Evolutionary conservation across 2,329 filamentous ascomycete genomes (phyloP), one percentile per base, ranked within the genome.

Genomic region (Alternaria arborescens): DNA sequence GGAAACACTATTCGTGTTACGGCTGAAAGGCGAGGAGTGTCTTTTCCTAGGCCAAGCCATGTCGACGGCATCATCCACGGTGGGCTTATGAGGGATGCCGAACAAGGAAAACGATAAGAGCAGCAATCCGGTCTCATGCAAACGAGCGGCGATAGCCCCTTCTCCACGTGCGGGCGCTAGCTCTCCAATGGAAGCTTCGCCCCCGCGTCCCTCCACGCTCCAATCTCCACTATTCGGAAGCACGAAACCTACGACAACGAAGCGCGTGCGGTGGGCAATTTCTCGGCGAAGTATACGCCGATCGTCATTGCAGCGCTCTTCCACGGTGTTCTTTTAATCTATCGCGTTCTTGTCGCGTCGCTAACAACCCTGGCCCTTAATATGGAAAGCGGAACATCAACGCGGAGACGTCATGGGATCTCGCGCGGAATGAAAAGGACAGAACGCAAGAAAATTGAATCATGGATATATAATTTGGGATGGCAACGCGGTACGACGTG

Each of bases 241-340:
- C 40, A 58, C 40, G 40, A 30, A 30, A 48, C 26, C 8, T 30
- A n/a, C 32, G 4, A 24, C 1, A 3, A 38, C 20, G 8, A 18
- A 38, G 12, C 1, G 14, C 16, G 5, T 3, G 32, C 20, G 12
- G 30, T 18, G 46, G 32, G 20, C 46, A 20, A 7, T 5, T 24
- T 26, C 7, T 40, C 55, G 55, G 55, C 36, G 28, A 48, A 2
- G n/a, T 8, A 3, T 16, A 7, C 18, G 12, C 53, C 40, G 53
- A 60, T 38, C 24, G 18, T n/a, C 22, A 30, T 40, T 7, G 8
- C 10, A 28, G 20, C 16, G 12, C 46, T 1, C 34, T 24, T 53
- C 60, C 52, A 67, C 65, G 32, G 65, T 67, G 63, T 66, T 66
- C 63, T 67, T 67, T 67, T 67, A 67, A 67, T 67, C 42, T 65